Conservation (phyloP, 2,329 filamentous ascomycete species). For the Penicillium sp. region DNA sequence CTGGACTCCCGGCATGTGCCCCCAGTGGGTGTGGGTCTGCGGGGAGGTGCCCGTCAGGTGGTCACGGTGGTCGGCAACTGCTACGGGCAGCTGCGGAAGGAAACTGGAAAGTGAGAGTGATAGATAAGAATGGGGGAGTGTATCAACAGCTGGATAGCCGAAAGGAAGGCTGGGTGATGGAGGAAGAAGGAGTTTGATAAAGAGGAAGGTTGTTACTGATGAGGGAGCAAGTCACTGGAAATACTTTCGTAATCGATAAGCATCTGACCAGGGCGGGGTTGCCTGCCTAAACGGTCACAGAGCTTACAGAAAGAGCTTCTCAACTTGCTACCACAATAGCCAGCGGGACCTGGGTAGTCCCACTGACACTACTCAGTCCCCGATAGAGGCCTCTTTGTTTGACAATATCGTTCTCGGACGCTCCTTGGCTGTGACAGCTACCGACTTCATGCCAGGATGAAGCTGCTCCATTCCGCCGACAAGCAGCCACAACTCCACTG, state of each 20-base stretch:
- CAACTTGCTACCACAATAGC: not conserved
- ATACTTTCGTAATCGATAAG: conserved; percentile 7
- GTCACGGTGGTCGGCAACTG: conserved; percentile 5
- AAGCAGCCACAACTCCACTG: conserved; percentile 7
- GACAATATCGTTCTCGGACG: not conserved
- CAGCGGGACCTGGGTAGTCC: not conserved
- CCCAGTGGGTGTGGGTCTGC: conserved; percentile 20
- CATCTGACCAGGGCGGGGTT: conserved; percentile 4
- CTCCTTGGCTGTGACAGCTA: not conserved
- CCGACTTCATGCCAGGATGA: not conserved
- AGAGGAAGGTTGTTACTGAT: not conserved
- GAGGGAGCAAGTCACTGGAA: not conserved
- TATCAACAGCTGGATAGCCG: not conserved
- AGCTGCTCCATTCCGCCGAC: not conserved
- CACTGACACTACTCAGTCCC: no score
- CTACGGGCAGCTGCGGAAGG: not conserved
- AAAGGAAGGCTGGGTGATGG: not conserved
- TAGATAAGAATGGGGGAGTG: not conserved
- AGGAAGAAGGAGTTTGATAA: not conserved
- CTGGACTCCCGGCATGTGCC: conserved; percentile 21
- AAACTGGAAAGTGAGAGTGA: not conserved
- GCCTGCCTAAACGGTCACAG: not conserved
- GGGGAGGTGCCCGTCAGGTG: conserved; percentile 21
- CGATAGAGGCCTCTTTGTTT: not conserved
- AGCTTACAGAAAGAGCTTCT: not conserved